Evolutionary conservation across 768 basidiomycete genomes (phyloP).

Genomic region (Russula olivacea): DNA sequence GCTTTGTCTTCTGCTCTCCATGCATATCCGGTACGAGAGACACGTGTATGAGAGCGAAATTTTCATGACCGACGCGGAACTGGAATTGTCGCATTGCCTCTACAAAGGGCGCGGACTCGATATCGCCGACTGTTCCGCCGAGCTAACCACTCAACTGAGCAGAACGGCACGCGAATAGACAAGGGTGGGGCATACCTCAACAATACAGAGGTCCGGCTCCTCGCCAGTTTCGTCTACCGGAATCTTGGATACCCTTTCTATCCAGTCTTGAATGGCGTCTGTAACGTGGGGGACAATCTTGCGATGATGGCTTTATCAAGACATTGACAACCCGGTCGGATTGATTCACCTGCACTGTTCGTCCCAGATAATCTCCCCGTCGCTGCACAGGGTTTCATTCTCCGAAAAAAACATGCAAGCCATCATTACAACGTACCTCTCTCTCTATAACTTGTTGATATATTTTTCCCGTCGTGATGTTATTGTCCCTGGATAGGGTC

Average conservation of each 20-base stretch:
- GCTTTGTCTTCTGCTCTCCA: constrained; percentile 98
- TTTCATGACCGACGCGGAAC: constrained; percentile 92
- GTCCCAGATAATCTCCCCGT: constrained; percentile 86
- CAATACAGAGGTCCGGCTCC: constrained; percentile 93
- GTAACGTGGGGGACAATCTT: constrained; percentile 96
- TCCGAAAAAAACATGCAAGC: constrained; percentile 4
- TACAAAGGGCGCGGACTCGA: constrained; percentile 96
- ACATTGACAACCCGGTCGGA: background rate
- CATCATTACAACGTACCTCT: constrained; percentile 58
- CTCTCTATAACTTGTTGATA: constrained; percentile 95
- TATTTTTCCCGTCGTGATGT: constrained; percentile 98
- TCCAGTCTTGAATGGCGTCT: constrained; percentile 98
- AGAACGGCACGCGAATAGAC: background rate
- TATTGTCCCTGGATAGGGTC: constrained; percentile 90
- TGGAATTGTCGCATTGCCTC: constrained; percentile 99
- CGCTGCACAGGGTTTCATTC: constrained; percentile 39
- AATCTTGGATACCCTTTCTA: constrained; percentile 87
- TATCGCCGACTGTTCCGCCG: constrained; percentile 97
- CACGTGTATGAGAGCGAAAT: constrained; percentile 95
- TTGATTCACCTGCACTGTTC: constrained; percentile 80
- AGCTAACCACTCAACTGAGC: constrained; percentile 47
- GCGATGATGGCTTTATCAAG: constrained; percentile 3
- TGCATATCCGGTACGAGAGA: constrained; percentile 98
- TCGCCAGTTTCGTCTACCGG: constrained; percentile 93
- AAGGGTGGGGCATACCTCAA: constrained; percentile 58